Evolutionary conservation across 495 filamentous ascomycete genomes (phyloP), one percentile per base, ranked within the genome.

Genomic region (Neurospora sp.): DNA sequence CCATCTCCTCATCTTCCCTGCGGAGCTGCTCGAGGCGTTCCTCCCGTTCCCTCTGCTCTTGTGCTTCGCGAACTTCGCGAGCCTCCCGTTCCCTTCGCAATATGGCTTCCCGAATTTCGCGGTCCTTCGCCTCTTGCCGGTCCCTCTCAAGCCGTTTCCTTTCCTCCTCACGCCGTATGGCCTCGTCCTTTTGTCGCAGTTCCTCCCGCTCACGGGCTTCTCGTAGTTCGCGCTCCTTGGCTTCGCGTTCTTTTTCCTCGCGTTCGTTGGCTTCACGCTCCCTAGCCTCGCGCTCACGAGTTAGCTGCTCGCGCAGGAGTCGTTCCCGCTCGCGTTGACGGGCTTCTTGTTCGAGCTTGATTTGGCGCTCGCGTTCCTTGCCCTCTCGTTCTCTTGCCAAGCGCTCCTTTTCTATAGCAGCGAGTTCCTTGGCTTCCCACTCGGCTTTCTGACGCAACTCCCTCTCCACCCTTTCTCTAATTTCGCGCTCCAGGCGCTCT

Each of bases 401-500:
- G 40, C 82, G 84, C 62, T 87, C 86, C 40, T 82, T 82, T 70
- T 73, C 73, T 71, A 72, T 38, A 39, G 75, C 37, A 31, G 27
- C 70, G 70, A 49, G 37, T 74, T 78, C 72, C 69, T 76, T 54
- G 31, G 75, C 70, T 46, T 81, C 79, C 70, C 70, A 72, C 54
- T 79, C 80, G 8, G 74, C 76, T 60, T 79, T 82, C 40, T 84
- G 79, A 11, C 73, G 78, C 9, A 83, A 60, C 69, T 84, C 78
- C 62, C 71, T 75, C 72, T 83, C 80, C 70, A 83, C 75, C 77
- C 81, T 84, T 49, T 86, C 83, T 35, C 87, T 77, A 35, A 84
- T 73, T 73, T 85, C 84, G 71, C 84, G 86, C 74, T 86, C 86
- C 60, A 86, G 80, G 69, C 80, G 80, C 71, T 86, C 83, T 69